These are phyloP conservation scores for Tuber indicum DNA, from an alignment of 495 filamentous ascomycete genomes.

Conservation along the genomic window DNA sequence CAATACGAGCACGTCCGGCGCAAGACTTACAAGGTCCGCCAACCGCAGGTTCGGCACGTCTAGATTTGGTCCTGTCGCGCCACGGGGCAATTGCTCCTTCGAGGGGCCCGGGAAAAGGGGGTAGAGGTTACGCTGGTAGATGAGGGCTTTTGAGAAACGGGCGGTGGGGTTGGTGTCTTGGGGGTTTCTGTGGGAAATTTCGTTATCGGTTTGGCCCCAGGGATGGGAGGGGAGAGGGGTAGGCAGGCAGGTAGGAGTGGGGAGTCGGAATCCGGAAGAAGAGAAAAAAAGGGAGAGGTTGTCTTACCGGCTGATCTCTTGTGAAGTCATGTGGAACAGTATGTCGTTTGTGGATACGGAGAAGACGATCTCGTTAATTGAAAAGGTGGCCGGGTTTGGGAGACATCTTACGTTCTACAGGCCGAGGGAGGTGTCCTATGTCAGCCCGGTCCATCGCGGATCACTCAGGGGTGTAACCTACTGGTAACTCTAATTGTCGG, in stretches of 20 bases:
- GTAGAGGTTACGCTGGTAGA: slow-evolving; percentile 84
- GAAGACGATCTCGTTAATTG: slow-evolving; percentile 74
- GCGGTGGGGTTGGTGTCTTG: slow-evolving; percentile 54
- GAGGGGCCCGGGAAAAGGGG: slow-evolving; percentile 81
- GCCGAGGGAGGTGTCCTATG: background rate
- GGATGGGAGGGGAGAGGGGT: background rate
- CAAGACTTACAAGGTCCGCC: slow-evolving; percentile 77
- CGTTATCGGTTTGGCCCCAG: slow-evolving; percentile 24
- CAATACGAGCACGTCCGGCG: slow-evolving; percentile 76
- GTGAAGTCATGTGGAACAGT: slow-evolving; percentile 67
- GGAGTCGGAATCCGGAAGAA: background rate
- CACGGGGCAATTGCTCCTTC: slow-evolving; percentile 56
- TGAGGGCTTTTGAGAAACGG: slow-evolving; percentile 61
- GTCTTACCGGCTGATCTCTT: slow-evolving; percentile 55
- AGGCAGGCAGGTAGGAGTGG: background rate
- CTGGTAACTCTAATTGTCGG: slow-evolving; percentile 55
- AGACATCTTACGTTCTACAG: slow-evolving; percentile 64
- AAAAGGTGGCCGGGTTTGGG: slow-evolving; percentile 80
- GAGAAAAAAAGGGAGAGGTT: slow-evolving; percentile 13
- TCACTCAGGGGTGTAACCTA: slow-evolving; percentile 17
- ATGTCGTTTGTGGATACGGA: slow-evolving; percentile 78
- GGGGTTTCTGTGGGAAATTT: slow-evolving; percentile 45
- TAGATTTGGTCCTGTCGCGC: slow-evolving; percentile 53
- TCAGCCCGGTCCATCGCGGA: background rate
- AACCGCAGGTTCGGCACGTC: slow-evolving; percentile 82